These are phyloP conservation scores for Teratosphaeriaceae sp. DNA, from an alignment of 2,329 filamentous ascomycete genomes.

Conservation along the genomic window DNA sequence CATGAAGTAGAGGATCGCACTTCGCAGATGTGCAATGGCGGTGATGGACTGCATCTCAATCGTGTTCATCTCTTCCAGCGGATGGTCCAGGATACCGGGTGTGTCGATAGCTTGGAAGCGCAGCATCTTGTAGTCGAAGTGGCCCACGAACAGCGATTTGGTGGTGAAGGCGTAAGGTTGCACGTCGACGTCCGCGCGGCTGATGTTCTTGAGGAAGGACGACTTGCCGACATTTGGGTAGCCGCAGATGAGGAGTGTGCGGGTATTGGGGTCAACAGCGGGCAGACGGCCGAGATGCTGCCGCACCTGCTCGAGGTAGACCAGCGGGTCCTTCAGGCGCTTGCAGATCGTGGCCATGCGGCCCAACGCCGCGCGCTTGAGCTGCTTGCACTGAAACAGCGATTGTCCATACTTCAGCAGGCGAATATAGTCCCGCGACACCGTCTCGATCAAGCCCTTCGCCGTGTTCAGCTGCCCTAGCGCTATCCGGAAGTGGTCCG, in stretches of 20 bases:
- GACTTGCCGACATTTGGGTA: constrained; percentile 98
- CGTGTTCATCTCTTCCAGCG: constrained; percentile 98
- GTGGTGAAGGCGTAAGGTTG: constrained; percentile 99
- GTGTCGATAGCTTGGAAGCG: constrained; percentile 93
- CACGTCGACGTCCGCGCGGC: constrained; percentile 89
- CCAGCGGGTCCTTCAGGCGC: constrained; percentile 85
- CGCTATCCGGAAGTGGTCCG: constrained; percentile 95
- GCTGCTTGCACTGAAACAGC: constrained; percentile 97
- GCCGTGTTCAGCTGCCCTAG: constrained; percentile 93
- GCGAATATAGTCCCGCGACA: constrained; percentile 91
- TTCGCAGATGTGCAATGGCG: constrained; percentile 91
- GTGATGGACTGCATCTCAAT: constrained; percentile 99
- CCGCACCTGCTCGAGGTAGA: constrained; percentile 93
- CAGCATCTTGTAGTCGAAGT: constrained; percentile 95
- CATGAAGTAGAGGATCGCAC: constrained; percentile 97
- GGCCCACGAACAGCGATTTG: constrained; percentile 92
- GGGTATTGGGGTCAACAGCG: constrained; percentile 95
- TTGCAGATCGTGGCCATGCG: constrained; percentile 98
- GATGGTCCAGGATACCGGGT: constrained; percentile 95
- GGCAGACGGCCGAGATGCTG: constrained; percentile 97
- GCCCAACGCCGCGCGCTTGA: constrained; percentile 91
- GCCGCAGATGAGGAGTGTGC: constrained; percentile 91
- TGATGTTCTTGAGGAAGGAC: constrained; percentile 87
- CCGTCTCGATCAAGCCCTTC: constrained; percentile 93
- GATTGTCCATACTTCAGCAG: constrained; percentile 95